Base-by-base conservation (phyloP, 495 filamentous ascomycete genomes). In the Aspergillus mulundensis region DNA sequence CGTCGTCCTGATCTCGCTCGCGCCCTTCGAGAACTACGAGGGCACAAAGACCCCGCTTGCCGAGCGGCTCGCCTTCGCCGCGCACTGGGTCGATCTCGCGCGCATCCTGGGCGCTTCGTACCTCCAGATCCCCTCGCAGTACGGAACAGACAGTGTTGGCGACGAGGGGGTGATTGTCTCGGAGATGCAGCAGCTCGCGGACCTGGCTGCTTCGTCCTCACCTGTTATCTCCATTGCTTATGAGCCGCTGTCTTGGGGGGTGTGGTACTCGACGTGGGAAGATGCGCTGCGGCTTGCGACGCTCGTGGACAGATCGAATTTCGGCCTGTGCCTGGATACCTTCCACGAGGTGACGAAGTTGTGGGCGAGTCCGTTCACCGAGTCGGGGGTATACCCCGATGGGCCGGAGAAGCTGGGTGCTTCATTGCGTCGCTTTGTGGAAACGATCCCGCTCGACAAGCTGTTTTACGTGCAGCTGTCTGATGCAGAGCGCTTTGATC, bases 11-110 rank as follows among this genome's bases (percentile, higher is more conserved):
- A 57, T 90, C 21, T 83, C 84, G 28, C 70, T 91, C 4, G 87
- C 90, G 60, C 87, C 87, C 6, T 90, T 90, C 64, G 81, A 83
- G 71, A 85, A 89, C 64, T 89, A 84, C 70, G 87, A 90, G 62
- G 87, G 87, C 19, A 54, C 70, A 20, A 70, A 74, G 44, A 69
- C 67, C 7, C 62, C 73, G 5, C 70, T 82, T 15, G 62, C 82
- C 7, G 71, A 81, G 15, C 78, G 89, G 65, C 71, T 90, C 20
- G 66, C 79, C 11, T 77, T 84, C 56, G 77, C 87, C n/a, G 63
- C 68, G 12, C 70, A 83, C n/a, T 90, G 87, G 87, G 80, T 91
- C 34, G 59, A 79, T 43, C 66, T 90, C 4, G 83, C 82, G 6
- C 75, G 80, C 32, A 67, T 74, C 14, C 75, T 90, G 0, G 53